Conservation (phyloP, 2,329 filamentous ascomycete species). For the Malbranchea zuffiana region DNA sequence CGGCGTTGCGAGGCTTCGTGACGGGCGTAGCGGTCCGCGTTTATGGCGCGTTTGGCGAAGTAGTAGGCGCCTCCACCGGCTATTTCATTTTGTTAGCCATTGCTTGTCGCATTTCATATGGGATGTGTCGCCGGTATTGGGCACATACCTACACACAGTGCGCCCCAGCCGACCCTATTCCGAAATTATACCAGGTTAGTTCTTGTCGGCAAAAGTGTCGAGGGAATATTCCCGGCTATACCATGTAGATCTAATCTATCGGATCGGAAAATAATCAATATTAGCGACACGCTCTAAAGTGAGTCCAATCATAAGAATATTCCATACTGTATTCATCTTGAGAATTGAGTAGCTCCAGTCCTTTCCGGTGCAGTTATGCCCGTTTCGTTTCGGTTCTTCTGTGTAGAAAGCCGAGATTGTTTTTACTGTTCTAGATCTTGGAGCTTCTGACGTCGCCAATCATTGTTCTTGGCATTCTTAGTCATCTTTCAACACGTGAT, state of each 20-base stretch:
- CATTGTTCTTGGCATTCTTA: no score
- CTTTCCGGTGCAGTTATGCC: no score
- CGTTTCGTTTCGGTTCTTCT: no score
- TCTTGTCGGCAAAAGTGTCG: no score
- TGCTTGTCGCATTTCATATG: background rate
- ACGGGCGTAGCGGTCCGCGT: constrained; percentile 68
- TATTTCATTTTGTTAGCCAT: constrained; percentile 25
- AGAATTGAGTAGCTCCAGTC: no score
- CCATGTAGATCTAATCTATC: constrained; percentile 49
- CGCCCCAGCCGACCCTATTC: constrained; percentile 80
- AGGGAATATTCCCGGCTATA: constrained; percentile 26
- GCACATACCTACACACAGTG: constrained; percentile 65
- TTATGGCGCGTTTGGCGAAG: constrained; percentile 91
- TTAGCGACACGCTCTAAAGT: background rate
- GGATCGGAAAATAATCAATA: background rate
- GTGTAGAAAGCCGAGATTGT: no score
- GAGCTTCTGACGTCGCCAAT: no score
- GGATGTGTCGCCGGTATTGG: background rate
- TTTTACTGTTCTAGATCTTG: no score
- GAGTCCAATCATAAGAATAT: no score
- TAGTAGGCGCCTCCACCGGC: constrained; percentile 87
- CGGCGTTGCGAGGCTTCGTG: constrained; percentile 46
- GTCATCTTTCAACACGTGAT: no score
- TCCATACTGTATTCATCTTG: constrained; percentile 45
- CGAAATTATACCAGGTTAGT: background rate